Base-by-base conservation (phyloP, 805 yeast species). In the Kazachstania bromeliacearum region DNA sequence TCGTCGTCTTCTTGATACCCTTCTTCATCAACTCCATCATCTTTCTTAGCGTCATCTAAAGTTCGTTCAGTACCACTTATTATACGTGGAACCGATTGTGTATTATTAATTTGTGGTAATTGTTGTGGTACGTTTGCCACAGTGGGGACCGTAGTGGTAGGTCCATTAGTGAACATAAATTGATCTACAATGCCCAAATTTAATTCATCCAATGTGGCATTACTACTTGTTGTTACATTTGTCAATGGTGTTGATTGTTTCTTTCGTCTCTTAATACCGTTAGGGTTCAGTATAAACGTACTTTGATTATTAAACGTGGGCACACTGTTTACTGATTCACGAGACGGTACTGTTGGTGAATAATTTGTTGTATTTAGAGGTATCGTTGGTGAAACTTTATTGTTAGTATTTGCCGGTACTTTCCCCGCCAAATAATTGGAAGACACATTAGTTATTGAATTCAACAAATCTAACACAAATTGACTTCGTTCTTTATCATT, bases 271-370 rank as follows among this genome's bases (percentile, higher is more conserved):
- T 56, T 57, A 14, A 57, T 51, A 3, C 59, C 60, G 27, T 55
- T 53, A 2, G 62, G 61, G 40, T 57, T 53, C 36, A 57, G 33
- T 8, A 51, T 50, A 30, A 57, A 57, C 4, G 55, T 36, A 7
- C 37, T 41, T 13, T 33, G 33, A 28, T 34, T 33, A 18, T 28
- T 33, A 21, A 37, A 33, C 10, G 37, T 29, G 7, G 36, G 33
- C 13, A 34, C 17, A 7, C 22, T 28, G 9, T 19, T 25, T 8
- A 14, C n/a, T 14, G 28, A 19, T n/a, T 25, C 27, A 14, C 28
- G 31, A 19, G 28, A 23, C 26, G 35, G 38, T 28, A 15, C 14
- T 21, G 30, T 6, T 19, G n/a, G 33, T 7, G 13, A 18, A 34
- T 15, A 17, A 21, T 31, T 31, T 4, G 26, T 18, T 18, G 21